phyloP scores from a whole-genome alignment of 768 basidiomycete genomes.

The Gelatoporia subvermispora region DNA sequence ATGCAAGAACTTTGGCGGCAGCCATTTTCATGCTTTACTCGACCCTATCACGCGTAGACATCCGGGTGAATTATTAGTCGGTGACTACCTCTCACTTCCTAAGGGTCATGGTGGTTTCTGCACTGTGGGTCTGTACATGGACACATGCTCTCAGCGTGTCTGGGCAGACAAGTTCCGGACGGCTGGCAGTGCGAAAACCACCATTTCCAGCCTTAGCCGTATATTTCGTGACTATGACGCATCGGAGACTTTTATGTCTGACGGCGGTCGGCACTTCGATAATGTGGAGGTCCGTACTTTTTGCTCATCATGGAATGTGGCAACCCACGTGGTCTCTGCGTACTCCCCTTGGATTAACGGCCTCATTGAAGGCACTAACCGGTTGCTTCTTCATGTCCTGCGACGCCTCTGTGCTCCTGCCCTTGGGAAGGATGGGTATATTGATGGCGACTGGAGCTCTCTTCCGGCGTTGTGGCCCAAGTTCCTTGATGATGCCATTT shows the following conservation, averaged over 20 bases:
- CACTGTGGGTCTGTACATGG: slow-evolving; percentile 26
- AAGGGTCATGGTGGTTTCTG: slow-evolving; percentile 27
- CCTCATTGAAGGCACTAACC: slow-evolving; percentile 30
- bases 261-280: slow-evolving; percentile 34
- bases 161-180: slow-evolving; percentile 26
- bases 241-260: slow-evolving; percentile 32
- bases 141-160: slow-evolving; percentile 17
- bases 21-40: slow-evolving; percentile 29
- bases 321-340: slow-evolving; percentile 20
- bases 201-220: slow-evolving; percentile 10
- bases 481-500: slow-evolving; percentile 26
- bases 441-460: slow-evolving; percentile 10
- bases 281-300: slow-evolving; percentile 24
- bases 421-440: slow-evolving; percentile 25
- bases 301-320: slow-evolving; percentile 21
- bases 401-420: slow-evolving; percentile 30
- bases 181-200: slow-evolving; percentile 24
- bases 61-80: slow-evolving; percentile 35
- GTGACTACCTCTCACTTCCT: slow-evolving; percentile 31
- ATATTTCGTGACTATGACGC: slow-evolving; percentile 21
- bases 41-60: slow-evolving; percentile 31
- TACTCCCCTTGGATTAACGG: slow-evolving; percentile 41
- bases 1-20: slow-evolving; percentile 29
- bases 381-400: slow-evolving; percentile 22
- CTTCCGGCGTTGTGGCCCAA: slow-evolving; percentile 28